Conservation (phyloP, 106 monocot genomes). For the Ottelia alismoides region DNA sequence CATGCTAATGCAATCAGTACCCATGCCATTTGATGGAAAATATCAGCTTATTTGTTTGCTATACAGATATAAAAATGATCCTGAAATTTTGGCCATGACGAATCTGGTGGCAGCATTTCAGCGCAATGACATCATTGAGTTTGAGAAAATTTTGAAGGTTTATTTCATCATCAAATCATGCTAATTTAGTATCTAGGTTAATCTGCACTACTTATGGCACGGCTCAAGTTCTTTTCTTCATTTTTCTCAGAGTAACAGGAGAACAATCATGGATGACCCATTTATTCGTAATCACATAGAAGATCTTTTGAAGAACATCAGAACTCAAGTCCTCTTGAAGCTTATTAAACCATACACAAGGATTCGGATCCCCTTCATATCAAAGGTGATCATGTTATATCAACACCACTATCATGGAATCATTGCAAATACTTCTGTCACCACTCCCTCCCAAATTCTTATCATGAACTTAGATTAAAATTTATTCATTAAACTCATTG, state of each 20-base stretch:
- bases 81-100: constrained; percentile 99
- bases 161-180: too few relatives aligned
- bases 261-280: constrained; percentile 99
- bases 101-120: constrained; percentile 97
- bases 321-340: constrained; percentile 94
- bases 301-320: constrained; percentile 90
- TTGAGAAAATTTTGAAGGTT: constrained; percentile 98
- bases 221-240: neutral
- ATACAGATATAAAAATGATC: constrained; percentile 94
- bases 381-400: constrained; percentile 44
- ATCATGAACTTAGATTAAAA: neutral
- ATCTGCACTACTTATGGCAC: neutral
- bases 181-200: too few relatives aligned
- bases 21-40: neutral
- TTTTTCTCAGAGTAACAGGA: constrained; percentile 71
- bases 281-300: constrained; percentile 98
- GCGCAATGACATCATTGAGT: constrained; percentile 92
- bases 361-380: constrained; percentile 94
- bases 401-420: neutral
- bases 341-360: constrained; percentile 97
- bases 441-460: neutral
- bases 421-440: neutral
- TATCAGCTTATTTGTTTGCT: neutral
- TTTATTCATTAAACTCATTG: neutral
- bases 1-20: neutral